Conservation (phyloP, 352 stramenopile species). For the Aphanomyces astaci region DNA sequence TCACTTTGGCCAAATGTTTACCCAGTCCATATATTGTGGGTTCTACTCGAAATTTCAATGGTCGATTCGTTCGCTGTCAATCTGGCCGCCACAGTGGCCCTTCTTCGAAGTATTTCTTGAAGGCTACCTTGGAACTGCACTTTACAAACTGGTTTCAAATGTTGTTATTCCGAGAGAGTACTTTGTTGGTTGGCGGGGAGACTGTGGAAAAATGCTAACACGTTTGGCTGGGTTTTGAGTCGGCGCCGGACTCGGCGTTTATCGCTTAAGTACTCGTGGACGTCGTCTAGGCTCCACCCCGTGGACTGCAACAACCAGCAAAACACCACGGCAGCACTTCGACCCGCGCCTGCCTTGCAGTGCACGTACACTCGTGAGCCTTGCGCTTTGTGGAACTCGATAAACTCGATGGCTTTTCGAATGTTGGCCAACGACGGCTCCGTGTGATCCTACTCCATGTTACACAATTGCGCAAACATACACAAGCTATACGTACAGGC, state of each 20-base stretch:
- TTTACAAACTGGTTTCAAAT: too few species aligned
- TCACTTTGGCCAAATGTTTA: too few species aligned
- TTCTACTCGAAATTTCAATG: too few species aligned
- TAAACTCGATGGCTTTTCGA: conserved; percentile 79
- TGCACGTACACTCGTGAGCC: conserved; percentile 93
- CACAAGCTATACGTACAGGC: conserved; percentile 63
- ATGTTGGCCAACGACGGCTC: conserved; percentile 68
- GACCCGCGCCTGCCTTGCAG: conserved; percentile 93
- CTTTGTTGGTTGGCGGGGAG: conserved; percentile 28
- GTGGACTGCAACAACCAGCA: conserved; percentile 83
- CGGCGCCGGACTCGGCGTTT: conserved; percentile 85
- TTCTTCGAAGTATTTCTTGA: not conserved
- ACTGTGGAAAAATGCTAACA: conserved; percentile 67
- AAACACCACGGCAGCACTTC: conserved; percentile 86
- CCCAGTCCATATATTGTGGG: too few species aligned
- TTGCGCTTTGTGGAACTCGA: conserved; percentile 71
- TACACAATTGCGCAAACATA: not conserved
- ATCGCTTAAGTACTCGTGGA: conserved; percentile 83
- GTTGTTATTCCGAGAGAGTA: not conserved
- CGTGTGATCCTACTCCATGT: conserved; percentile 50
- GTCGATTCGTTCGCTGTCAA: too few species aligned
- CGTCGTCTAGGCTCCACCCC: conserved; percentile 58
- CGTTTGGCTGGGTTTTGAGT: conserved; percentile 84
- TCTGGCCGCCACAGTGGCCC: too few species aligned
- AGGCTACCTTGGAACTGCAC: not conserved